phyloP scores from a whole-genome alignment of 768 basidiomycete species.

The Epithele typhae region DNA sequence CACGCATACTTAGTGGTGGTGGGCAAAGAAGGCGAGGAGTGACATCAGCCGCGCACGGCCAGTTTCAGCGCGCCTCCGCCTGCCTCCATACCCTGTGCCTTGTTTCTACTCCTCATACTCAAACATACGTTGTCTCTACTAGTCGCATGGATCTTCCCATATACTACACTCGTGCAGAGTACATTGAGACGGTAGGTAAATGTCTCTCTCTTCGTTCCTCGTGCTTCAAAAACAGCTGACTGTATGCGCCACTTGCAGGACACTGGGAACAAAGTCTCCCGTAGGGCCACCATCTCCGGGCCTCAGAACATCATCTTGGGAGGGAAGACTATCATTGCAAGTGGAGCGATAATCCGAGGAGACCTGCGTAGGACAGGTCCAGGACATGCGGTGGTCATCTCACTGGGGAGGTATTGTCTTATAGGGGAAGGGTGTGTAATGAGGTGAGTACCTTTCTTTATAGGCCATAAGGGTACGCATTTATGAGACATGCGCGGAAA shows the following conservation, averaged over 20 bases:
- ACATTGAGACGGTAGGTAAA: slow-evolving; percentile 74
- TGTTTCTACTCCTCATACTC: too few species aligned
- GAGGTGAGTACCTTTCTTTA: slow-evolving; percentile 42
- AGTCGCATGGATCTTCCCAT: slow-evolving; percentile 70
- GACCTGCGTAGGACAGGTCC: slow-evolving; percentile 87
- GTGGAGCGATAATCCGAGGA: slow-evolving; percentile 86
- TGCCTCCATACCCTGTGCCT: too few species aligned
- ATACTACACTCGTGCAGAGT: slow-evolving; percentile 78
- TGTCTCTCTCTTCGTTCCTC: background rate
- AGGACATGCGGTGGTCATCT: slow-evolving; percentile 91
- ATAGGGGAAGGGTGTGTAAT: slow-evolving; percentile 89
- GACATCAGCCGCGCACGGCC: too few species aligned
- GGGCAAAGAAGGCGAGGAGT: too few species aligned
- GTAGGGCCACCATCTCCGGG: slow-evolving; percentile 86
- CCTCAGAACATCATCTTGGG: slow-evolving; percentile 96
- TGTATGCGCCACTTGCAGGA: slow-evolving; percentile 48
- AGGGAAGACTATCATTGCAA: slow-evolving; percentile 94
- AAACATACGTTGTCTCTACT: too few species aligned
- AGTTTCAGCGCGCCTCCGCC: too few species aligned
- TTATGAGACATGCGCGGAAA: slow-evolving; percentile 19
- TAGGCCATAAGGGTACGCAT: background rate
- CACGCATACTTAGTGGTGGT: too few species aligned
- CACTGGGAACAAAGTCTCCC: slow-evolving; percentile 94
- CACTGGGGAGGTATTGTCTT: slow-evolving; percentile 88
- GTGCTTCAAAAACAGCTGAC: background rate